Evolutionary conservation across 176 grass and related monocot genomes (phyloP).

Genomic region (Bolboschoenus planiculmis): DNA sequence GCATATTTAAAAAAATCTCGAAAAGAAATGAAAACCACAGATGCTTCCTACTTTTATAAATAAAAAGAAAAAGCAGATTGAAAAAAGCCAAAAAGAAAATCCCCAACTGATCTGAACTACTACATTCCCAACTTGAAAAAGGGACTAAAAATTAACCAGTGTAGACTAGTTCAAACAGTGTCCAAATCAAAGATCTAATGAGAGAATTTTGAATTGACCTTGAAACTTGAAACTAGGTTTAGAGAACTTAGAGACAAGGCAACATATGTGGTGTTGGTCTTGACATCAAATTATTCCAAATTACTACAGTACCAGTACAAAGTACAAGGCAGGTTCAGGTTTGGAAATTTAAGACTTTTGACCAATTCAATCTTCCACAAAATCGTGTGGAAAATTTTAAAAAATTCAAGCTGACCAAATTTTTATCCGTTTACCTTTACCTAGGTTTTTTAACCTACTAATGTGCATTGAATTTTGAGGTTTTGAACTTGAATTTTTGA

Average conservation of each 20-base stretch:
- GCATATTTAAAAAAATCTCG: no score
- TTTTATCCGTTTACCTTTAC: not conserved
- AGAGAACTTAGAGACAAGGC: not conserved
- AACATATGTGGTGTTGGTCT: not conserved
- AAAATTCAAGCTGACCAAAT: not conserved
- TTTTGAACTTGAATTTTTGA: not conserved
- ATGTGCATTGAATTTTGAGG: no score
- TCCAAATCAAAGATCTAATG: not conserved
- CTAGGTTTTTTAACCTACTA: no score
- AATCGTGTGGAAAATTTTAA: not conserved
- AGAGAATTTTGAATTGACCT: conserved; percentile 13
- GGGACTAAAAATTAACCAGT: not conserved
- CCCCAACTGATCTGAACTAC: not conserved
- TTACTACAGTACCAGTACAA: not conserved
- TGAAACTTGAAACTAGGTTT: not conserved
- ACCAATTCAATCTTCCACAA: not conserved
- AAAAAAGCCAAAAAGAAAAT: not conserved
- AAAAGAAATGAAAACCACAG: no score
- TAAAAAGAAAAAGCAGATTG: no score
- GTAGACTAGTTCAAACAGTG: not conserved
- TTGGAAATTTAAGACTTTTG: not conserved
- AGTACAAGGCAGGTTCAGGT: not conserved
- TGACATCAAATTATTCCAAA: not conserved
- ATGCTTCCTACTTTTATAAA: no score
- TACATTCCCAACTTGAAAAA: not conserved